A percentile compares a stretch with the other conserved stretches of the same genome.
phyloP scores from a whole-genome alignment of 148 eudicot species.

The Selenicereus undatus region DNA sequence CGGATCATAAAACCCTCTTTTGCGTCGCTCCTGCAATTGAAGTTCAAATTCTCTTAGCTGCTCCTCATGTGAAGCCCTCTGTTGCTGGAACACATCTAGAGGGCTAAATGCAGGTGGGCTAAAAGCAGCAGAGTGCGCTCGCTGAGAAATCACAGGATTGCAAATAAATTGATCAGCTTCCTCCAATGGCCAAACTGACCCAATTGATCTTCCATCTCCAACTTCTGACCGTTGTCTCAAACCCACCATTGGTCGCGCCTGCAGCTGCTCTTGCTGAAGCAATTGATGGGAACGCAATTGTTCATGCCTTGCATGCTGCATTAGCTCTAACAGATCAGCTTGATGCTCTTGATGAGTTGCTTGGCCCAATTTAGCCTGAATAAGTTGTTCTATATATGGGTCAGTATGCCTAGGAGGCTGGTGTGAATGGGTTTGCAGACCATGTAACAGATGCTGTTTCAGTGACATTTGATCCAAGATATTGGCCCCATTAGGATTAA shows the following conservation, averaged over 20 bases:
- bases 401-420: constrained; percentile 57
- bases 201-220: constrained; percentile 60
- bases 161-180: constrained; percentile 58
- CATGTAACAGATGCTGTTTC: constrained; percentile 71
- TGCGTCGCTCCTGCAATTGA: constrained; percentile 57
- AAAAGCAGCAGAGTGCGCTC: constrained; percentile 47
- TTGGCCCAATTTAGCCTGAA: constrained; percentile 72
- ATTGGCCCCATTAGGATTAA: constrained; percentile 52
- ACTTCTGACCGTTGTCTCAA: constrained; percentile 65
- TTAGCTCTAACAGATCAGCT: constrained; percentile 61
- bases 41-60: constrained; percentile 61
- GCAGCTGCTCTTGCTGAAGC: constrained; percentile 72
- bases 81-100: constrained; percentile 68
- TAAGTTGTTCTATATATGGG: constrained; percentile 65
- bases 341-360: constrained; percentile 54
- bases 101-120: constrained; percentile 54
- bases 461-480: constrained; percentile 54
- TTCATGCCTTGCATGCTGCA: constrained; percentile 63
- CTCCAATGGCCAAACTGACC: constrained; percentile 58
- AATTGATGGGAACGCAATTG: constrained; percentile 59
- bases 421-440: constrained; percentile 61
- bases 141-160: constrained; percentile 46
- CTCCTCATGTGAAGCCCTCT: constrained; percentile 60
- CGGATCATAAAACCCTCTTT: constrained; percentile 67
- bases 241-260: constrained; percentile 60